These are phyloP conservation scores for Bisporella sp. DNA, from an alignment of 2,329 filamentous ascomycete genomes.

Conservation along the genomic window DNA sequence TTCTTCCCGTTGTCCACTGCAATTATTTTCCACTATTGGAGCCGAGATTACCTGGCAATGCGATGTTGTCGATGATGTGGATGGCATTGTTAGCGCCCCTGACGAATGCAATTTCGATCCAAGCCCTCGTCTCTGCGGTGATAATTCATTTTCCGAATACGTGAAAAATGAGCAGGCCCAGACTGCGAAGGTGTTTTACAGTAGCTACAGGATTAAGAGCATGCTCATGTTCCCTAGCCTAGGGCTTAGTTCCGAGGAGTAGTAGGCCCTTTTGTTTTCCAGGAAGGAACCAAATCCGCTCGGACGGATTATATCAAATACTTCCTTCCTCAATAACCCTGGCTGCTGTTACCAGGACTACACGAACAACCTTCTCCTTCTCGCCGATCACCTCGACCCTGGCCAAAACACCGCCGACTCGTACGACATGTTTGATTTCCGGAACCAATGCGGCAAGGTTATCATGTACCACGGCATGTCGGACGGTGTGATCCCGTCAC, in stretches of 20 bases:
- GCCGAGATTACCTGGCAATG: slow-evolving; percentile 41
- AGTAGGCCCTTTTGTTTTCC: neutral
- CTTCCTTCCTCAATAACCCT: no score
- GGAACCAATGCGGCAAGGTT: slow-evolving; percentile 24
- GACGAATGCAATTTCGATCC: slow-evolving; percentile 28
- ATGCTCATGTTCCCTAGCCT: slow-evolving; percentile 6
- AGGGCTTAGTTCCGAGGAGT: slow-evolving; percentile 1
- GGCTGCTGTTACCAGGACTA: no score
- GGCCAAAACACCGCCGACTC: slow-evolving; percentile 41
- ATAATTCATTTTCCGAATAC: slow-evolving; percentile 29
- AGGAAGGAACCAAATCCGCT: neutral
- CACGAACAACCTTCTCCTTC: slow-evolving; percentile 25
- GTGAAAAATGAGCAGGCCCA: slow-evolving; percentile 36
- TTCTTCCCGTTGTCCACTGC: neutral
- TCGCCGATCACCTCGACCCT: slow-evolving; percentile 29
- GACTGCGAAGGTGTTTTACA: slow-evolving; percentile 35
- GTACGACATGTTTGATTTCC: slow-evolving; percentile 39
- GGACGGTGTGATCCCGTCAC: slow-evolving; percentile 44
- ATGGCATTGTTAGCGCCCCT: slow-evolving; percentile 37
- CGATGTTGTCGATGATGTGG: slow-evolving; percentile 41
- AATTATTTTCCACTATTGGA: slow-evolving; percentile 37
- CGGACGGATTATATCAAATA: no score
- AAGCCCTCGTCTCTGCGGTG: slow-evolving; percentile 12
- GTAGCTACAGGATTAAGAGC: slow-evolving; percentile 11
- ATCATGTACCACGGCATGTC: slow-evolving; percentile 8